These are phyloP conservation scores for Closterium sp. DNA, from an alignment of 139 green algal species.

Conservation along the genomic window DNA sequence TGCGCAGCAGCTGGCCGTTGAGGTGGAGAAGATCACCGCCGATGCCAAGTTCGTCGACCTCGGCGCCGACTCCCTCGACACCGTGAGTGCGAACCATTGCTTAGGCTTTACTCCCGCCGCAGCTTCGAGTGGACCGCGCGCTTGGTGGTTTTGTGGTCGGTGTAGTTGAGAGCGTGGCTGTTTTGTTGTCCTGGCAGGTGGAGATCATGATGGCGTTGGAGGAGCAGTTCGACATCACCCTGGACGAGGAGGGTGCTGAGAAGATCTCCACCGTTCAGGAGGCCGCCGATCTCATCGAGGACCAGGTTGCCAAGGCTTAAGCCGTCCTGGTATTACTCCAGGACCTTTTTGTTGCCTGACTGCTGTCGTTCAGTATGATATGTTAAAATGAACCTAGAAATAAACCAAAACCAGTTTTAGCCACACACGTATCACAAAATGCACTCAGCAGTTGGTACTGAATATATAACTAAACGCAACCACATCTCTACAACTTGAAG, in stretches of 20 bases:
- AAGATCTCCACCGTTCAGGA: constrained; percentile 93
- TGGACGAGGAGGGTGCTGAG: constrained; percentile 95
- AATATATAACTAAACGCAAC: too few species aligned
- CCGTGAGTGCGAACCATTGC: constrained; percentile 61
- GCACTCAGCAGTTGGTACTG: too few species aligned
- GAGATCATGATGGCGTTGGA: constrained; percentile 99
- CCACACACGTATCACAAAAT: too few species aligned
- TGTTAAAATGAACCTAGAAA: background rate
- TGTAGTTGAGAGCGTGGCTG: background rate
- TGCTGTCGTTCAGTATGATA: background rate
- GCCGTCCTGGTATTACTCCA: background rate
- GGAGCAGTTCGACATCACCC: constrained; percentile 94
- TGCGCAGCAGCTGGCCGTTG: constrained; percentile 88
- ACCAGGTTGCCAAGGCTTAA: constrained; percentile 26
- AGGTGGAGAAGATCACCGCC: constrained; percentile 75
- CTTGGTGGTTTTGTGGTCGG: too few species aligned
- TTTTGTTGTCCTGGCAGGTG: constrained; percentile 37
- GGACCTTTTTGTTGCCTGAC: background rate
- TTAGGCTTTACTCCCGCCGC: background rate
- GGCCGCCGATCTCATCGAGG: constrained; percentile 84
- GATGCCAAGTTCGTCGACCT: constrained; percentile 95
- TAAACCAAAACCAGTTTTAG: too few species aligned
- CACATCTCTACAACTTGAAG: constrained; percentile 72
- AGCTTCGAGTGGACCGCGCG: too few species aligned
- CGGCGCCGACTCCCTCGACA: constrained; percentile 96